These are phyloP conservation scores for Tylopilus sp. DNA, from an alignment of 768 basidiomycete species.

Conservation along the genomic window DNA sequence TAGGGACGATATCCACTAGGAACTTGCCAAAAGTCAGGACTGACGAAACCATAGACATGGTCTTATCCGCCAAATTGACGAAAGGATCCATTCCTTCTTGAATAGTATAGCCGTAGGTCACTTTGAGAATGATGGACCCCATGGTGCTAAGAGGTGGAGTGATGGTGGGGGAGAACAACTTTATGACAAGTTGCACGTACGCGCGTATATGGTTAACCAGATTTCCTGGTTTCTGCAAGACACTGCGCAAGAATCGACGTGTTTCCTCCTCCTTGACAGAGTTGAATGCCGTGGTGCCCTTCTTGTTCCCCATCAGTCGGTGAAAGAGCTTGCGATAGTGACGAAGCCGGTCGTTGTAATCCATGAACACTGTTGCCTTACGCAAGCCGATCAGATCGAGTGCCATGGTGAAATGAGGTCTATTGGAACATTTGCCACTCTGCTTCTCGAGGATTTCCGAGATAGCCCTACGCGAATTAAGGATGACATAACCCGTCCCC, in stretches of 20 bases:
- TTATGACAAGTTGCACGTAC: constrained; percentile 7
- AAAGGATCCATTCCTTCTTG: constrained; percentile 36
- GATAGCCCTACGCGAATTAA: constrained; percentile 44
- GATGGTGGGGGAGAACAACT: not conserved
- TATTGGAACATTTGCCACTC: constrained; percentile 46
- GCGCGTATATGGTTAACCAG: constrained; percentile 18
- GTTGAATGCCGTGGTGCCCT: constrained; percentile 4
- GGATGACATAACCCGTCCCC: constrained; percentile 45
- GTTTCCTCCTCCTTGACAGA: constrained; percentile 20
- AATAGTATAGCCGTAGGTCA: constrained; percentile 41
- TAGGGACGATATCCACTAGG: constrained; percentile 24
- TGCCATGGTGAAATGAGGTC: constrained; percentile 16
- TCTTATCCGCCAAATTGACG: constrained; percentile 28
- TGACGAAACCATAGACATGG: constrained; percentile 12
- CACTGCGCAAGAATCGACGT: constrained; percentile 13
- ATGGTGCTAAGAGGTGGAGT: constrained; percentile 2
- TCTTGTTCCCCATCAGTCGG: constrained; percentile 11
- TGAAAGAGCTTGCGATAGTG: constrained; percentile 14
- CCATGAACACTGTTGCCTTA: not conserved
- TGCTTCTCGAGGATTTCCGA: constrained; percentile 51
- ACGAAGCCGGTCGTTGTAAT: constrained; percentile 10
- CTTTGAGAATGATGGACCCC: constrained; percentile 33
- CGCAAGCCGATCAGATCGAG: constrained; percentile 17
- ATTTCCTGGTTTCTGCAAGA: constrained; percentile 13
- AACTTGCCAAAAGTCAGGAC: constrained; percentile 7